Base-by-base conservation (phyloP, 768 basidiomycete species). In the Sporobolomyces pararoseus region DNA sequence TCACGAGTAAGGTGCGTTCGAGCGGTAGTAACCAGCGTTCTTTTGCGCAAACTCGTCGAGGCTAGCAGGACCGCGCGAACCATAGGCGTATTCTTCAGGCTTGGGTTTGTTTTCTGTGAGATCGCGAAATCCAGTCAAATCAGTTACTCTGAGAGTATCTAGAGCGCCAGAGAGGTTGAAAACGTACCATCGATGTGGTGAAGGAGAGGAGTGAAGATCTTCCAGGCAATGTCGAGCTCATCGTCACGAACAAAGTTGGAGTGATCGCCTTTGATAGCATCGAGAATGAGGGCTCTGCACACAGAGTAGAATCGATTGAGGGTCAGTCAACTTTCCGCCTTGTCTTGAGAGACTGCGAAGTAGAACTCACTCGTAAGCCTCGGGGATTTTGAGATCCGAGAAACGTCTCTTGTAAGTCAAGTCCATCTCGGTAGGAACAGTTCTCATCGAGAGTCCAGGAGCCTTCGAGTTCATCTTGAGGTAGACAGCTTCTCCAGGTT, bases 161-260 rank as follows among this genome's bases (percentile, higher is more conserved):
- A 17, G 57, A 37, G 60, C 7, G 34, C 39, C 9, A 17, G 17
- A 17, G 10, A 17, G 17, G 14, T 27, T 21, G 14, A 47, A 25
- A 44, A 44, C 57, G 49, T 13, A 71, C 65, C 50, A 39, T 74
- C 73, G 42, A 74, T 74, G 34, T 59, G n/a, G 67, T 74, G 73
- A 12, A 74, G 70, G 23, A 75, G 58, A 0, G 63, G 92, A 29
- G 91, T 93, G 82, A 92, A 93, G 76, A 94, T 93, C 90, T 95
- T 96, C 95, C 95, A 99, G 3, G 95, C 96, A 61, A 88, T 87
- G 77, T 97, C 95, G 75, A 99, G 84, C 81, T 99, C 95, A 80
- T 99, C 95, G 79, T 97, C 86, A 71, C 95, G 87, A 66, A 99
- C 95, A 83, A 99, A 99, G 83, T 99, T 99, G 32, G 92, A 95